phyloP scores from a whole-genome alignment of 352 stramenopile species.

The Halophytophthora polymorphica region DNA sequence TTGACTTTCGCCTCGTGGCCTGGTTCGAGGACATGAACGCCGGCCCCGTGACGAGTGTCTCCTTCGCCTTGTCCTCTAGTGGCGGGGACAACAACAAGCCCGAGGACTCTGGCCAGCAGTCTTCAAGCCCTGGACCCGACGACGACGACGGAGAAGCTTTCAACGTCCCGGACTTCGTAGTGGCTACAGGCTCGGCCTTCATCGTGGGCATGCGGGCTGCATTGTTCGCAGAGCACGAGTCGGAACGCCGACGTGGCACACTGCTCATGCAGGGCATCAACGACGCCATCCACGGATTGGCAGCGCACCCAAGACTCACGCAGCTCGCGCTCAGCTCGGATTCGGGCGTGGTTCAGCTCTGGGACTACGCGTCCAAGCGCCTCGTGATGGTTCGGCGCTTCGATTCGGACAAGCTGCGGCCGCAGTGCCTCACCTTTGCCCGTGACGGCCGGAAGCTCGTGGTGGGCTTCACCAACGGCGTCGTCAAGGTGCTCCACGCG shows the following conservation, averaged over 20 bases:
- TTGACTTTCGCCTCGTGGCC: slow-evolving; percentile 89
- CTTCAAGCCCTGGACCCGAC: slow-evolving; percentile 2
- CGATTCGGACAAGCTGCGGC: slow-evolving; percentile 52
- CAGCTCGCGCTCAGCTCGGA: slow-evolving; percentile 81
- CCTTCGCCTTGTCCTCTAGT: slow-evolving; percentile 51
- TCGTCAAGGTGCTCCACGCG: slow-evolving; percentile 82
- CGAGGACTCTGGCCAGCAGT: not conserved
- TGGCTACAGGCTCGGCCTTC: slow-evolving; percentile 83
- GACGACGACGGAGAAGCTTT: slow-evolving; percentile 49
- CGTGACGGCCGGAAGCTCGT: slow-evolving; percentile 75
- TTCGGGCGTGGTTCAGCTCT: slow-evolving; percentile 87
- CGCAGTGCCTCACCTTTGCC: slow-evolving; percentile 81
- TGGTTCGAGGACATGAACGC: slow-evolving; percentile 94
- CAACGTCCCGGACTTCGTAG: slow-evolving; percentile 88
- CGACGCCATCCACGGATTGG: slow-evolving; percentile 80
- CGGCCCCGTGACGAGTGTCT: slow-evolving; percentile 85
- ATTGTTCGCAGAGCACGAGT: slow-evolving; percentile 85
- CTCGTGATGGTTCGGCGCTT: slow-evolving; percentile 85
- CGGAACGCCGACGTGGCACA: slow-evolving; percentile 83
- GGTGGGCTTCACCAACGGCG: slow-evolving; percentile 84
- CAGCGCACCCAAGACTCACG: slow-evolving; percentile 66
- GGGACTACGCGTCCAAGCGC: slow-evolving; percentile 85
- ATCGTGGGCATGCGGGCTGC: slow-evolving; percentile 78
- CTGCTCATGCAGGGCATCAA: slow-evolving; percentile 90
- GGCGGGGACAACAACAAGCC: slow-evolving; percentile 15